Base-by-base conservation (phyloP, 306 rosid genomes). In the Glycine tomentella region DNA sequence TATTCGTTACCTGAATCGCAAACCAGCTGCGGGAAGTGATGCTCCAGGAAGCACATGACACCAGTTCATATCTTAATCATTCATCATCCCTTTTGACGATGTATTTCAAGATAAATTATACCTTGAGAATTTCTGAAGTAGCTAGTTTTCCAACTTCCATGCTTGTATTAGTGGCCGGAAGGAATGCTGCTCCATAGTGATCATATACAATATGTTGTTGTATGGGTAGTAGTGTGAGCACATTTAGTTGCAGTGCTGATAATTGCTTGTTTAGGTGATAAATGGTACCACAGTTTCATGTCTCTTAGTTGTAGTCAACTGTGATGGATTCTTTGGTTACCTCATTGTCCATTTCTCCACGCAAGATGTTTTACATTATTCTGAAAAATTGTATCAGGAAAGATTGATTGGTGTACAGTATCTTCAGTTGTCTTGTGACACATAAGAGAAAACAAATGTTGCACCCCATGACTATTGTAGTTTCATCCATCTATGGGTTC, bases 1-100 rank as follows among this genome's bases (percentile, higher is more conserved):
- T 77, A 93, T 95, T 74, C 97, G 99, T 3, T 95, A 91, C 78
- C 85, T 95, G 83, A 96, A 96, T 83, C 97, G 97, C 81, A 93
- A 92, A 82, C 98, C 99, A 45, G 86, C 87, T 9, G 80, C 91
- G 2, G 98, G 95, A 79, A 84, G 90, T 55, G 98, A 96, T 65
- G 97, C 83, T 58, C 99, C 99, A 4, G 97, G 98, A 85, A 91
- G 94, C 87, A 89, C 89, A 42, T 93, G 87, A 93, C 34, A 62
- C 66, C 36, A 64, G 53, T 48, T 20, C 53, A 10, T 44, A 14
- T 53, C 11, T 63, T 38, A 69, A 70, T 20, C 63, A 48, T 74
- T 82, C 69, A 36, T 36, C 40, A 53, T 15, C 59, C 84, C 34
- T 69, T 82, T 78, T 77, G 74, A 80, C 42, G 15, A 73, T 64